Conservation (phyloP, 2,329 filamentous ascomycete genomes). For the Phoma herbarum region DNA sequence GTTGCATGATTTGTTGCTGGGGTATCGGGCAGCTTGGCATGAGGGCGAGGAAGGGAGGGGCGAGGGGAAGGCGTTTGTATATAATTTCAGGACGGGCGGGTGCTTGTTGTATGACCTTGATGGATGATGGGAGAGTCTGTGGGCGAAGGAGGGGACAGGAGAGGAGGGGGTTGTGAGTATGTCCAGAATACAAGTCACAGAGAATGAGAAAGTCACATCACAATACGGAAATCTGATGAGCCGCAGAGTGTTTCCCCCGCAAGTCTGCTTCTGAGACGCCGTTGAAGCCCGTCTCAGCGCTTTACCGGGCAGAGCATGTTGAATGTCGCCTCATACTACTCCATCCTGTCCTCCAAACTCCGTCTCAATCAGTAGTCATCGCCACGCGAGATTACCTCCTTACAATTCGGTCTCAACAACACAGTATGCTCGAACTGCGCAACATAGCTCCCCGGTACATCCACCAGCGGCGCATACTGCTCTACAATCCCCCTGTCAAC, state of each 20-base stretch:
- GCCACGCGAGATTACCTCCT: conserved; percentile 86
- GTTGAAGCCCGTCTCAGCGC: neutral
- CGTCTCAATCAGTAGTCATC: conserved; percentile 73
- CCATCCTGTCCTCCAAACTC: too few relatives aligned
- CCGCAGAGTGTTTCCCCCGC: too few relatives aligned
- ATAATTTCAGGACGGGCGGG: conserved; percentile 86
- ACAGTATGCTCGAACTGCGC: conserved; percentile 85
- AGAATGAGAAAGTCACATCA: neutral
- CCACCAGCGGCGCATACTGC: conserved; percentile 85
- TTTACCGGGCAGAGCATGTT: neutral
- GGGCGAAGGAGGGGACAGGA: too few relatives aligned
- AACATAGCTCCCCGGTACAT: conserved; percentile 91
- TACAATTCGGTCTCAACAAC: conserved; percentile 61
- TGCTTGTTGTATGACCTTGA: conserved; percentile 86
- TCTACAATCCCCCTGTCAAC: conserved; percentile 84
- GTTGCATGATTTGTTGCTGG: conserved; percentile 76
- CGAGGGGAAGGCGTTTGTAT: conserved; percentile 79
- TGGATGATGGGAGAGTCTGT: conserved; percentile 26
- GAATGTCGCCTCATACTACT: neutral
- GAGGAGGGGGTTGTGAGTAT: too few relatives aligned
- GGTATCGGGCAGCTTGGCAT: conserved; percentile 69
- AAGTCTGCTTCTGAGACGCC: neutral
- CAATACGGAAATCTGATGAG: neutral
- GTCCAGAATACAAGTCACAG: neutral
- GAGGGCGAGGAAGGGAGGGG: conserved; percentile 50